Conservation (phyloP, 2,329 filamentous ascomycete species). For the Leptographium radiaticola region DNA sequence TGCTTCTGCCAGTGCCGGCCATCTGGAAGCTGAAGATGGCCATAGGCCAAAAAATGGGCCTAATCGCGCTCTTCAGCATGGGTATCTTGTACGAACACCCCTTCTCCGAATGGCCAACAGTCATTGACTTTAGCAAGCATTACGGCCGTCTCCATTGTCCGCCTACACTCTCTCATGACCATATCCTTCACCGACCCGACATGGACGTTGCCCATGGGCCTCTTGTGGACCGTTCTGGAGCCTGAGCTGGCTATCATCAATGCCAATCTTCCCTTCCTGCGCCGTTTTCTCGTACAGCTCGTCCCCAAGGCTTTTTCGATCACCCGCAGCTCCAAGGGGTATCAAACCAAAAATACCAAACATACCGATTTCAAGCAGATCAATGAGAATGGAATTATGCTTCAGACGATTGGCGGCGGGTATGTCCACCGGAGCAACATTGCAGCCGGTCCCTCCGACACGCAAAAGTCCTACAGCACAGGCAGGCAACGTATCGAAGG, state of each 20-base stretch:
- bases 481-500: background rate
- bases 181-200: slow-evolving; percentile 1
- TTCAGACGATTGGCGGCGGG: background rate
- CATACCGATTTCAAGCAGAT: background rate
- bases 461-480: background rate
- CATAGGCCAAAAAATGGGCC: background rate
- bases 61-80: background rate
- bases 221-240: slow-evolving; percentile 1
- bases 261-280: background rate
- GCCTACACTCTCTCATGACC: background rate
- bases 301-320: background rate
- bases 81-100: background rate
- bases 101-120: too few relatives aligned
- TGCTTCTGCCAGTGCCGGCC: background rate
- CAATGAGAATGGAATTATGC: background rate
- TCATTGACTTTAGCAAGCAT: background rate
- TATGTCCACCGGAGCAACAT: background rate
- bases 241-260: background rate
- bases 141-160: background rate
- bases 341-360: background rate
- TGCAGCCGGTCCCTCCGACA: background rate
- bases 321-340: background rate
- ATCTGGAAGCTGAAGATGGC: background rate
- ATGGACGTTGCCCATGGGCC: slow-evolving; percentile 1
- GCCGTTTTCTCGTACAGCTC: background rate